These are phyloP conservation scores for Hypoxylon lienhwacheense DNA, from an alignment of 495 filamentous ascomycete genomes.

Conservation along the genomic window DNA sequence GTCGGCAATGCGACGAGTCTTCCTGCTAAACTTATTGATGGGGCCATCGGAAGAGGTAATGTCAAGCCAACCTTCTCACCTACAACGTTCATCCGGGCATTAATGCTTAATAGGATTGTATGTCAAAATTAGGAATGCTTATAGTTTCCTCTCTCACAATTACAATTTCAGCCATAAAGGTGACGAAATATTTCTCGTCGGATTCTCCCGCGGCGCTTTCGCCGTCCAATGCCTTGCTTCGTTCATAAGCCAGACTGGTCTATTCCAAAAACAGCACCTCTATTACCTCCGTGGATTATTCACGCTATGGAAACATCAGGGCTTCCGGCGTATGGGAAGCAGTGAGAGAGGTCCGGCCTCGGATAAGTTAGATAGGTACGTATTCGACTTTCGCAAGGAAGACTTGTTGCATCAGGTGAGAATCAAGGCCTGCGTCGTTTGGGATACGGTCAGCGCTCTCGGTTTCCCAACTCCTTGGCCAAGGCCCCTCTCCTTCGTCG, in stretches of 20 bases:
- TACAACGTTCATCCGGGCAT: background rate
- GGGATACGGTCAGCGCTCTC: conserved; percentile 45
- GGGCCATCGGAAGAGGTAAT: background rate
- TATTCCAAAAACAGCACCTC: conserved; percentile 39
- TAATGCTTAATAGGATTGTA: background rate
- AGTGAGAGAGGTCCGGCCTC: background rate
- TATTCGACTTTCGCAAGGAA: background rate
- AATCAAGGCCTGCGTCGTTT: conserved; percentile 45
- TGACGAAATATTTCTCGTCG: conserved; percentile 66
- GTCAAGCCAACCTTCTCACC: background rate
- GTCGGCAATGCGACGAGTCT: background rate
- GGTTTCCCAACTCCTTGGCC: conserved; percentile 36
- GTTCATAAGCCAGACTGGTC: conserved; percentile 56
- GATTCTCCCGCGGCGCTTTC: conserved; percentile 66
- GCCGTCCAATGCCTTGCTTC: conserved; percentile 60
- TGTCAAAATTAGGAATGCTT: conserved; percentile 38
- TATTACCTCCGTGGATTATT: conserved; percentile 2
- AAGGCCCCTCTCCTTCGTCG: conserved; percentile 40
- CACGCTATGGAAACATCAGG: background rate
- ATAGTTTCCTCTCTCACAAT: conserved; percentile 63
- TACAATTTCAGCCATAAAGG: conserved; percentile 44
- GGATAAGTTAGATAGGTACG: background rate
- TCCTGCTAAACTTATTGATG: background rate
- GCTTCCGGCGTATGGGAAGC: background rate
- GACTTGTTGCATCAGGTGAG: conserved; percentile 23